Evolutionary conservation across 2,329 filamentous ascomycete genomes (phyloP), one percentile per base, ranked within the genome.

Genomic region (Dactylellina parvicollis): DNA sequence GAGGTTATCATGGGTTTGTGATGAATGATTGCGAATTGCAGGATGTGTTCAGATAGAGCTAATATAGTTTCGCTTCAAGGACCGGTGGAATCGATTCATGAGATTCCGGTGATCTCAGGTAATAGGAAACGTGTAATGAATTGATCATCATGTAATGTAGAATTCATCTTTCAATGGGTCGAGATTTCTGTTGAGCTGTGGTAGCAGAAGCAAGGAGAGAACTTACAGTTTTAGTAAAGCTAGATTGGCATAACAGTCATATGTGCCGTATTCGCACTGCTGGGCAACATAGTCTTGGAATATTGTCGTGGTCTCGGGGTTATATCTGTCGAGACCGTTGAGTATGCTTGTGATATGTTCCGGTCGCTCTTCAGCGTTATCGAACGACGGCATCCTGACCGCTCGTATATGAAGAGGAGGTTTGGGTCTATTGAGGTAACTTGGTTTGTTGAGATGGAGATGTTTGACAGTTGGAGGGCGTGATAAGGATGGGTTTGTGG

Each of bases 251-350:
- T 97, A 98, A 85, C 90, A 92, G 83, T 99, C 95, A 83, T 92
- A 93, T 78, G 90, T 93, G 83, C 92, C 90, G 82, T 91, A 89
- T 83, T 98, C 94, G 85, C 95, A 99, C 84, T 99, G 95, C 82
- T 92, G 89, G 80, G 87, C 86, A 75, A 99, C 90, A 83, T 99
- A 99, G 81, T 92, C 90, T 86, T 99, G 94, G 82, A 99, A 95
- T 77, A 91, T 86, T 75, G 88, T 87, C 54, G 96, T 96, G 56
- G 95, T 96, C 85, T 99, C 95, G 42, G 95, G 95, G 83, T 99
- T 99, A 85, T 99, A 99, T 80, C 95, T 88, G 83, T 99, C 95
- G 76, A 99, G 91, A 78, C 95, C 94, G 83, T 94, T 96, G 80
- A 99, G 92, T 80, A 99, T 97, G 82, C 84, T 86, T 81, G 92